A percentile compares a stretch with the other conserved stretches of the same genome.
These are phyloP conservation scores for Salix dunnii DNA, from an alignment of 345 rosid genomes.

Conservation along the genomic window DNA sequence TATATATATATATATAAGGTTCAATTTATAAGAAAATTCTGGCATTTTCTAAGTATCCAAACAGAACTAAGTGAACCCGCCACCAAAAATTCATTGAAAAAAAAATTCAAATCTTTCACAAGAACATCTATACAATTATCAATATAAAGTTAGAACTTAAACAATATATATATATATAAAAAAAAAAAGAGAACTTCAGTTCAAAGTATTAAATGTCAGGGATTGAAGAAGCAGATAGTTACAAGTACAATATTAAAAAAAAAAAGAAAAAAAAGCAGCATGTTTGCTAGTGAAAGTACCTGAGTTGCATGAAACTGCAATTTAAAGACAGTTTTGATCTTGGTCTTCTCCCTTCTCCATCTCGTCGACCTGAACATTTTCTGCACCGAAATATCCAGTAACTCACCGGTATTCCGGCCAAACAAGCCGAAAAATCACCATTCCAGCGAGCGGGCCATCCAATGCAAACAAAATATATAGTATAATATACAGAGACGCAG, in stretches of 20 bases:
- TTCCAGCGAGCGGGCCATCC: slow-evolving; percentile 22
- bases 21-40: background rate
- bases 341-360: slow-evolving; percentile 81
- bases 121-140: background rate
- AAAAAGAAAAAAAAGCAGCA: background rate
- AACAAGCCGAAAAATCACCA: slow-evolving; percentile 25
- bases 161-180: background rate
- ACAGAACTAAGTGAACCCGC: slow-evolving; percentile 12
- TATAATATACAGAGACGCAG: background rate
- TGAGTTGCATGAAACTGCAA: slow-evolving; percentile 87
- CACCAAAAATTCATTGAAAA: background rate
- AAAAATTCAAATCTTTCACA: background rate
- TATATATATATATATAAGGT: background rate
- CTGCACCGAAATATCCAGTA: slow-evolving; percentile 7
- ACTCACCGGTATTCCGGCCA: slow-evolving; percentile 35
- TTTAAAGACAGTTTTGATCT: slow-evolving; percentile 72
- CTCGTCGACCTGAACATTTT: slow-evolving; percentile 74
- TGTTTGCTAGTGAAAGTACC: slow-evolving; percentile 30
- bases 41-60: slow-evolving; percentile 28
- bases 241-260: background rate
- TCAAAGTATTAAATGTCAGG: background rate
- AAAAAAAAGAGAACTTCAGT: background rate
- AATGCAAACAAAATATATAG: slow-evolving; percentile 22
- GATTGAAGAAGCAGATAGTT: background rate
- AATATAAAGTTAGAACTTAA: background rate